Base-by-base conservation (phyloP, 768 basidiomycete species). In the Hygrocybe coccinea region DNA sequence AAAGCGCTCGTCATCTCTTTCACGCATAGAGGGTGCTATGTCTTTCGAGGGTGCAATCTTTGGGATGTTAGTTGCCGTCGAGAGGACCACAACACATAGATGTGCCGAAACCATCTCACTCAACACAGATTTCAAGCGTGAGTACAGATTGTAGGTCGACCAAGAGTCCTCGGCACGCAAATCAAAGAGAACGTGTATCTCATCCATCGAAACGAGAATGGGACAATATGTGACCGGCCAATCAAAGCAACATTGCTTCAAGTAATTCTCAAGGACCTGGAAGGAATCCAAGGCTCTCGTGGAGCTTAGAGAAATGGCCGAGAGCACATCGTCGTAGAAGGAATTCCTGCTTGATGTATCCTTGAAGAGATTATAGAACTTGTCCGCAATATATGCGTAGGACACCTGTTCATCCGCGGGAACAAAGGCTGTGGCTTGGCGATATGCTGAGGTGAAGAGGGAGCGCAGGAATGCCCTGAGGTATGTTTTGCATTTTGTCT, bases 111-210 rank as follows among this genome's bases (percentile, higher is more conserved):
- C 29, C 10, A n/a, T 35, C 45, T 55, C 41, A 22, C 54, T 25
- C 25, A 55, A 35, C 39, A 47, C 54, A 35, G 54, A 55, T 36
- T 55, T 55, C 35, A 55, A 47, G 43, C 45, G 45, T 14, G 54
- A 46, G 36, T 46, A 55, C 24, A 55, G 29, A 12, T 11, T 24
- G 22, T 46, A 45, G 12, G 21, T 12, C 22, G 52, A 29, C n/a
- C 29, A 10, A n/a, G 19, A 25, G 38, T 53, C 52, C 52, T 17
- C 9, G 19, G 12, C 5, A 29, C 54, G 45, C n/a, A 17, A 21
- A 15, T 46, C 34, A 33, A 35, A 46, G 33, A 55, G 43, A 21
- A 55, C 45, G 22, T 55, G 45, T 34, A 47, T 24, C 54, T 55
- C 54, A 45, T 55, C 54, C 33, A 55, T 55, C 14, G 44, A 46